phyloP scores from a whole-genome alignment of 1,284 basidiomycete genomes.

The Ustilago esculenta region DNA sequence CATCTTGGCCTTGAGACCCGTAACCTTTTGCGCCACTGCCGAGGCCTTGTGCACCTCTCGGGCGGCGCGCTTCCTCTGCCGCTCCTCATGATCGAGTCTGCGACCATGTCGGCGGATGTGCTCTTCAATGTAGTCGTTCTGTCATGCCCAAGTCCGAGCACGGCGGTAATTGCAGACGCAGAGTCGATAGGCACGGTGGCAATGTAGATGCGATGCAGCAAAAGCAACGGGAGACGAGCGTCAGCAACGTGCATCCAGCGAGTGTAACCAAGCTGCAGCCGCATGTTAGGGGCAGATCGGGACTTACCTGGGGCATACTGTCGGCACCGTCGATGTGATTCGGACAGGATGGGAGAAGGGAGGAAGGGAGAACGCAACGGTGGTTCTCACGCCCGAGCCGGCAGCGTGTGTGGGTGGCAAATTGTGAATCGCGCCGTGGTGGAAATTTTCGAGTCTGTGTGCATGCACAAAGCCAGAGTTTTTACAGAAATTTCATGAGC shows the following conservation, averaged over 20 bases:
- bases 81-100: conserved; percentile 66
- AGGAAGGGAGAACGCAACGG: no score
- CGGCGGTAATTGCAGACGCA: neutral
- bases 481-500: no score
- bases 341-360: conserved; percentile 5
- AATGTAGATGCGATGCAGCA: neutral
- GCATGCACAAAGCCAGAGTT: neutral
- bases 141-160: conserved; percentile 4
- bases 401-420: no score
- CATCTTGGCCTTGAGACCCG: conserved; percentile 96
- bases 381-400: no score
- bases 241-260: neutral
- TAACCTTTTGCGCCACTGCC: conserved; percentile 87
- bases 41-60: conserved; percentile 89
- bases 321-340: conserved; percentile 7
- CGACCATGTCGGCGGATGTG: conserved; percentile 67
- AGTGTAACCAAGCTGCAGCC: no score
- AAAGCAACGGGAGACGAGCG: neutral
- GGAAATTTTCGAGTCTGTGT: conserved; percentile 10
- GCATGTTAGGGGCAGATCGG: neutral
- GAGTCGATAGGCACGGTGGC: conserved; percentile 2
- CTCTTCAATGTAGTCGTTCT: conserved; percentile 70
- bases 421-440: neutral
- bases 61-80: conserved; percentile 84
- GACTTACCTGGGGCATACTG: conserved; percentile 52